These are phyloP conservation scores for Acorus gramineus DNA, from an alignment of 106 monocot genomes.

Conservation along the genomic window DNA sequence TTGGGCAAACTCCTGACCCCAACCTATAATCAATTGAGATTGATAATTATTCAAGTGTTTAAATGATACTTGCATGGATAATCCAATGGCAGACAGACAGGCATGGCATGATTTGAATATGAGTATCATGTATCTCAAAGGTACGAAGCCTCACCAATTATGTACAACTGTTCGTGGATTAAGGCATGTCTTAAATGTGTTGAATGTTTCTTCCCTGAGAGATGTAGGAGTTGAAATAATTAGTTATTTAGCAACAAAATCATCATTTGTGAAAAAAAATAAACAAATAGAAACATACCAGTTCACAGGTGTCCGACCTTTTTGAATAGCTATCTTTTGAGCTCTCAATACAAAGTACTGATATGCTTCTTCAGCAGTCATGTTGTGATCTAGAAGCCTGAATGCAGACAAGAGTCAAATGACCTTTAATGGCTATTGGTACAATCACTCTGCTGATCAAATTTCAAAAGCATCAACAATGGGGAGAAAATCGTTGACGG, in stretches of 20 bases:
- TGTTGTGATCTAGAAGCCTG: conserved; percentile 80
- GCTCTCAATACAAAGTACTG: conserved; percentile 95
- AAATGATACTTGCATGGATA: too few species aligned
- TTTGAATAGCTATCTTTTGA: conserved; percentile 69
- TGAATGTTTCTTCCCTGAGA: conserved; percentile 96
- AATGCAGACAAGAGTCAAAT: not conserved
- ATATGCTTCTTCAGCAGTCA: conserved; percentile 80
- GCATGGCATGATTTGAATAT: not conserved
- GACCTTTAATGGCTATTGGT: not conserved
- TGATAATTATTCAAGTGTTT: not conserved
- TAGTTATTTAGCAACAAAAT: not conserved
- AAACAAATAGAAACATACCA: conserved; percentile 32
- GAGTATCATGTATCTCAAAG: not conserved
- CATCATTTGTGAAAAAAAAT: not conserved
- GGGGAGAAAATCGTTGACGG: not conserved
- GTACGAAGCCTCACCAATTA: conserved; percentile 54
- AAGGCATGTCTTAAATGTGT: conserved; percentile 64
- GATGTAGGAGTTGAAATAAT: not conserved
- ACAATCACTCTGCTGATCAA: not conserved
- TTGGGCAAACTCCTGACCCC: conserved; percentile 77
- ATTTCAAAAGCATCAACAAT: not conserved
- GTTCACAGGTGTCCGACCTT: conserved; percentile 85
- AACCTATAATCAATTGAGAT: conserved; percentile 35
- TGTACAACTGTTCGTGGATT: conserved; percentile 80
- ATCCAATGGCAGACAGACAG: too few species aligned